Conservation (phyloP, 192 early-diverging fungal species). For the Coemansia sp. region DNA sequence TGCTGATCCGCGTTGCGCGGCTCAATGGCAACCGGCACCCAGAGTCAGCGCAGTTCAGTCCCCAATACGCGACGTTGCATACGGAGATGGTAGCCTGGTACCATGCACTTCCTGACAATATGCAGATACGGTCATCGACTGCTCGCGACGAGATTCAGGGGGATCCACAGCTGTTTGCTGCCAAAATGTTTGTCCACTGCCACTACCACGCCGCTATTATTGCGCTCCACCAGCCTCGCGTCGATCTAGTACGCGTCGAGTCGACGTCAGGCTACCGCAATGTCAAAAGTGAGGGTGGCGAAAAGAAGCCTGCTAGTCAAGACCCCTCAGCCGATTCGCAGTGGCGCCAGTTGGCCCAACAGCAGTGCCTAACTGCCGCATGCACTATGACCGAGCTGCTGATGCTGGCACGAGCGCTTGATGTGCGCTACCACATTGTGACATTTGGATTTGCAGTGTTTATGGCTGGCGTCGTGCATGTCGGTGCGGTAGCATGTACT, state of each 20-base stretch:
- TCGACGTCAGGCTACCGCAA: constrained; percentile 5
- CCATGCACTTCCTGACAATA: constrained; percentile 38
- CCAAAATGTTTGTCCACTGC: constrained; percentile 55
- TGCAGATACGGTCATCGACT: constrained; percentile 26
- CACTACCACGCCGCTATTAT: constrained; percentile 52
- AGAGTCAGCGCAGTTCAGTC: constrained; percentile 52
- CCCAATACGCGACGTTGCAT: constrained; percentile 45
- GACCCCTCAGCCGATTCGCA: constrained; percentile 6
- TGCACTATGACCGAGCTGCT: constrained; percentile 53
- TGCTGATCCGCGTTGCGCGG: constrained; percentile 47
- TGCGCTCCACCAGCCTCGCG: constrained; percentile 52
- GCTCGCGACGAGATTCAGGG: constrained; percentile 31
- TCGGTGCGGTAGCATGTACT: constrained; percentile 45
- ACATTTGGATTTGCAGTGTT: constrained; percentile 52
- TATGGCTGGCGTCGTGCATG: constrained; percentile 54
- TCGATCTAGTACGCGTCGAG: constrained; percentile 47
- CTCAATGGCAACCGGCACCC: constrained; percentile 54
- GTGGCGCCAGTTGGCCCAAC: constrained; percentile 51
- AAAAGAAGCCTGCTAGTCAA: background rate
- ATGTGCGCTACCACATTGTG: constrained; percentile 51
- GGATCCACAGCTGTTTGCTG: constrained; percentile 37
- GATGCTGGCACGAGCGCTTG: constrained; percentile 27
- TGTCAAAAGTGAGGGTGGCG: background rate
- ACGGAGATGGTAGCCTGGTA: constrained; percentile 52
- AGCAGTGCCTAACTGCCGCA: constrained; percentile 50